Evolutionary conservation across 257 asterid genomes (phyloP), one percentile per base, ranked within the genome.

Genomic region (Osmanthus fragrans): DNA sequence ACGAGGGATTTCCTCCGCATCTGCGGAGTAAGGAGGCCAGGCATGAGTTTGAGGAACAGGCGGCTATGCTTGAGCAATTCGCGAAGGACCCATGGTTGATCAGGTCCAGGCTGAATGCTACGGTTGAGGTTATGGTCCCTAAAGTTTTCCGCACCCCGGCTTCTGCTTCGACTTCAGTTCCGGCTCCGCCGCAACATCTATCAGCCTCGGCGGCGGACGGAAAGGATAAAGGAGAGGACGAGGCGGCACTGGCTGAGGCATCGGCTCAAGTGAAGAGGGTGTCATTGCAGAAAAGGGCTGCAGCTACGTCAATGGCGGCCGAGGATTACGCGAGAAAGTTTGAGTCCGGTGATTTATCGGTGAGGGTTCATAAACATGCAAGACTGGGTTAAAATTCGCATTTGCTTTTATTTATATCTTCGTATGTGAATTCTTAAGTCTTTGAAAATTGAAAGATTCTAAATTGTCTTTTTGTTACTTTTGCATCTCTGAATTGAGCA

Each of bases 281-380:
- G 32, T 96, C 91, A 71, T 85, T 96, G 91, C 97, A 92, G 95
- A 96, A 90, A 82, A 92, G 88, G 77, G 97, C 95, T 34, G 97
- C 95, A 15, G 96, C 94, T 32, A 91, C 95, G 13, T 96, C 97
- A 11, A 25, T 86, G 84, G 94, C 81, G 78, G 97, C 96, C 37
- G 98, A 96, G 94, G 96, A 90, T 86, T 87, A 83, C 34, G 98
- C 88, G 13, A 84, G 96, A 81, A 85, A 87, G 83, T 90, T 92
- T 70, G 98, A 93, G 88, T 89, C 96, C 80, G 99, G 98, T 74
- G 91, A 90, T 83, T 74, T 88, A 73, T 86, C 79, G 96, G 99
- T 96, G 87, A 80, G 89, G 21, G 21, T 70, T 65, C 9, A 9
- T 15, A 56, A 16, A 18, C 54, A 29, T 68, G 25, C 60, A 70